Conservation (phyloP, 768 basidiomycete genomes). For the Mycena olivaceomarginata region DNA sequence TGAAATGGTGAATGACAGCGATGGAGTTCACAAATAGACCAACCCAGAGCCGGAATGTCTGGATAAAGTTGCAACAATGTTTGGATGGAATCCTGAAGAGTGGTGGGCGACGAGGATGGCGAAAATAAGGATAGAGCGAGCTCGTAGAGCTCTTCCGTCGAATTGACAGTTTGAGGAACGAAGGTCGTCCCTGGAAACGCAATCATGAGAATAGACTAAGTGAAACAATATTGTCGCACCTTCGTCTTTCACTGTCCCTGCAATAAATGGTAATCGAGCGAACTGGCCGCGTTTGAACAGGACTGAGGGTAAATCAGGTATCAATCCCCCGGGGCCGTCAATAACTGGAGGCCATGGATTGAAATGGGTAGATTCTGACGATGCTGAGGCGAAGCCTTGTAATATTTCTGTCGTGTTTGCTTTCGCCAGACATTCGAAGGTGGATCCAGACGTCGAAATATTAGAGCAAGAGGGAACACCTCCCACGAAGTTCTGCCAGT, state of each 20-base stretch:
- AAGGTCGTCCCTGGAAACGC: constrained; percentile 54
- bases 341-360: constrained; percentile 60
- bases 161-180: constrained; percentile 44
- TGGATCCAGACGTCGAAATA: constrained; percentile 51
- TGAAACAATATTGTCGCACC: neutral
- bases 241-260: constrained; percentile 57
- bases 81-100: constrained; percentile 44
- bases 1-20: neutral
- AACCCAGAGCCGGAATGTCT: constrained; percentile 56
- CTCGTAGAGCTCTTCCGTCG: constrained; percentile 46
- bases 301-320: constrained; percentile 60
- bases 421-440: constrained; percentile 53
- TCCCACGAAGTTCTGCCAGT: constrained; percentile 54
- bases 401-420: constrained; percentile 53
- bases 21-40: neutral
- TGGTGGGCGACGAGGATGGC: constrained; percentile 39
- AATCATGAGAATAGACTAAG: neutral
- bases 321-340: constrained; percentile 61
- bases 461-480: constrained; percentile 51
- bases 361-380: constrained; percentile 42
- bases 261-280: constrained; percentile 63
- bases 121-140: constrained; percentile 50
- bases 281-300: constrained; percentile 56
- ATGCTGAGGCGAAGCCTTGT: constrained; percentile 48
- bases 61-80: constrained; percentile 62